Conservation (phyloP, 2,329 filamentous ascomycete genomes). For the Pseudogymnoascus pannorum region DNA sequence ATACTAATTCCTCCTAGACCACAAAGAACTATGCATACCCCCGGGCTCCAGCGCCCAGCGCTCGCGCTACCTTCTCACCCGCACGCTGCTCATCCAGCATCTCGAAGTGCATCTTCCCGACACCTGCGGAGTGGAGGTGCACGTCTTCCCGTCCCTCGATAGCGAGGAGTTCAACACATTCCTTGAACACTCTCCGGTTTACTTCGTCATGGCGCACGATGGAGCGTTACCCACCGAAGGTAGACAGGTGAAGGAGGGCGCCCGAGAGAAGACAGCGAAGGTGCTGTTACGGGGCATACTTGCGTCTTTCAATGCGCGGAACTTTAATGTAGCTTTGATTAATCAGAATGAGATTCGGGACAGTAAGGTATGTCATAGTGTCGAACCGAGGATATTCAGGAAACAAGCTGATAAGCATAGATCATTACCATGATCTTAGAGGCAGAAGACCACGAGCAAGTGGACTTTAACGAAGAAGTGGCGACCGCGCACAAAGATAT, state of each 20-base stretch:
- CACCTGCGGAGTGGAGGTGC: conserved; percentile 27
- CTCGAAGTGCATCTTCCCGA: conserved; percentile 24
- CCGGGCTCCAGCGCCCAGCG: conserved; percentile 28
- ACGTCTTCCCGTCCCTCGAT: conserved; percentile 38
- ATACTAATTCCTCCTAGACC: conserved; percentile 26
- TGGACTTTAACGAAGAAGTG: conserved; percentile 9
- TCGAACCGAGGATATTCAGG: background rate
- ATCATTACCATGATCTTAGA: conserved; percentile 44
- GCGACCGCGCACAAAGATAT: conserved; percentile 1
- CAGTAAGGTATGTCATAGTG: conserved; percentile 44
- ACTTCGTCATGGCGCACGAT: conserved; percentile 65
- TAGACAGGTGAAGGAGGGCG: conserved; percentile 7
- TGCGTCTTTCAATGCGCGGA: conserved; percentile 44
- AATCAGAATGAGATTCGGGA: conserved; percentile 57
- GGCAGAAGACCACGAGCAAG: conserved; percentile 17
- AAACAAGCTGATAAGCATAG: conserved; percentile 18
- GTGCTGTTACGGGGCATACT: conserved; percentile 39
- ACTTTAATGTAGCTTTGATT: conserved; percentile 55
- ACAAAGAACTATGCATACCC: conserved; percentile 50
- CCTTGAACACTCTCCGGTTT: conserved; percentile 44
- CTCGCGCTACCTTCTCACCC: conserved; percentile 48
- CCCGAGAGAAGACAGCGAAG: conserved; percentile 18
- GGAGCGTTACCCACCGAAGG: conserved; percentile 31
- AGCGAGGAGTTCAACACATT: conserved; percentile 48
- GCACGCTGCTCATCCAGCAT: conserved; percentile 59